Evolutionary conservation across 345 rosid genomes (phyloP).

Genomic region (Diplotaxis tenuifolia): DNA sequence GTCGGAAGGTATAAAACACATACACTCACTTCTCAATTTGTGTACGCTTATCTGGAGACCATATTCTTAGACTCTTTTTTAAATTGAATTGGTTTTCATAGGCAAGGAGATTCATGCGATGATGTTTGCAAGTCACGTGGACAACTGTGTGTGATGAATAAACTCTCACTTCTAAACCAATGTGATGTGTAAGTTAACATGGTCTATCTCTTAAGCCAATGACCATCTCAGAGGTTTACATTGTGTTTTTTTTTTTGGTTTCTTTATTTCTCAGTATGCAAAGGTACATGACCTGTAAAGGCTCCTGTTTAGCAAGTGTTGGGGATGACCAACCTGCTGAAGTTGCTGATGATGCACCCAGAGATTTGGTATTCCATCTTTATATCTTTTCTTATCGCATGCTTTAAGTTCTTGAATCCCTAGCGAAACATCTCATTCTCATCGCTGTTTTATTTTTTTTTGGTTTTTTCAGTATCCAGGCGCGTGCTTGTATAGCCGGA

Average conservation of each 20-base stretch:
- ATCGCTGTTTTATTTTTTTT: neutral
- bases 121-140: slow-evolving; percentile 75
- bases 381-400: neutral
- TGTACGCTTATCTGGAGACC: neutral
- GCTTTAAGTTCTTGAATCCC: neutral
- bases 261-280: slow-evolving; percentile 53
- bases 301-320: slow-evolving; percentile 76
- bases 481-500: slow-evolving; percentile 77
- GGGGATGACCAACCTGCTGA: slow-evolving; percentile 96
- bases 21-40: slow-evolving; percentile 13
- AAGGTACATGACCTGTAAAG: slow-evolving; percentile 83
- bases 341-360: slow-evolving; percentile 86
- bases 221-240: slow-evolving; percentile 1
- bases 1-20: slow-evolving; percentile 59
- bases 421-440: neutral
- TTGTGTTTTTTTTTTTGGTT: neutral
- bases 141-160: slow-evolving; percentile 81
- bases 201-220: neutral
- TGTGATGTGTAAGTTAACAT: slow-evolving; percentile 66
- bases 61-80: neutral
- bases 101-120: slow-evolving; percentile 94
- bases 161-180: slow-evolving; percentile 76
- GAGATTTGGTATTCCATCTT: slow-evolving; percentile 58
- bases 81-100: slow-evolving; percentile 32
- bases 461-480: slow-evolving; percentile 73